These are phyloP conservation scores for Auriscalpium vulgare DNA, from an alignment of 768 basidiomycete genomes.

Conservation along the genomic window DNA sequence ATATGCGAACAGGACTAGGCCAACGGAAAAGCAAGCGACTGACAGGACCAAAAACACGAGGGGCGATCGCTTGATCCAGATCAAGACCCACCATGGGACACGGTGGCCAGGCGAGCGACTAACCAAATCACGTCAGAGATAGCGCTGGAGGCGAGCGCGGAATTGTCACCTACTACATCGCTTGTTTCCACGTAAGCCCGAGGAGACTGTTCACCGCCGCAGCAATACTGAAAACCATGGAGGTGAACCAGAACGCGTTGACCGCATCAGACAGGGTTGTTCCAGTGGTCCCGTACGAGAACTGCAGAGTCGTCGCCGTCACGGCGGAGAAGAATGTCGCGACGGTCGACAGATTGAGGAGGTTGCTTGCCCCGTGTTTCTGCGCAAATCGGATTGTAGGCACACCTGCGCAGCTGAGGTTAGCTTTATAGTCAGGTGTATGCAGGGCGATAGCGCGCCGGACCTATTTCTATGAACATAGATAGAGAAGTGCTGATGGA, in stretches of 20 bases:
- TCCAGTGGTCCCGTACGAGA: constrained; percentile 43
- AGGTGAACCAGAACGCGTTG: constrained; percentile 69
- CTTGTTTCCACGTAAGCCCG: constrained; percentile 73
- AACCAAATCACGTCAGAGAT: constrained; percentile 4
- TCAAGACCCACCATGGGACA: constrained; percentile 77
- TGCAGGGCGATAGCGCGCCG: constrained; percentile 19
- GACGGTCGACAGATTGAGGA: constrained; percentile 68
- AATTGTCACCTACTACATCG: constrained; percentile 59
- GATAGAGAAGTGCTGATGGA: constrained; percentile 58
- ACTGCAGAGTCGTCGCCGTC: constrained; percentile 66
- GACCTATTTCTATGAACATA: constrained; percentile 72
- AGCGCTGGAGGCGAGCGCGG: not conserved
- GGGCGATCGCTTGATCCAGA: constrained; percentile 83
- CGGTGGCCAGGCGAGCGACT: constrained; percentile 71
- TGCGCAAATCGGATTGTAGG: constrained; percentile 73
- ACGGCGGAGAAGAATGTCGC: constrained; percentile 75
- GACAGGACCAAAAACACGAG: constrained; percentile 79
- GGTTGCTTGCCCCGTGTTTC: constrained; percentile 60
- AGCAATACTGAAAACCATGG: constrained; percentile 68
- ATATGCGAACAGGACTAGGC: constrained; percentile 70
- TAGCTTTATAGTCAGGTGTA: not conserved
- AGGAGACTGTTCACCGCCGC: constrained; percentile 73
- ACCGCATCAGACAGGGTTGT: constrained; percentile 40
- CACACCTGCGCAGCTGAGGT: constrained; percentile 38
- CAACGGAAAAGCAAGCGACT: constrained; percentile 75